phyloP scores from a whole-genome alignment of 1,284 basidiomycete species.

The Puccinia coronata region DNA sequence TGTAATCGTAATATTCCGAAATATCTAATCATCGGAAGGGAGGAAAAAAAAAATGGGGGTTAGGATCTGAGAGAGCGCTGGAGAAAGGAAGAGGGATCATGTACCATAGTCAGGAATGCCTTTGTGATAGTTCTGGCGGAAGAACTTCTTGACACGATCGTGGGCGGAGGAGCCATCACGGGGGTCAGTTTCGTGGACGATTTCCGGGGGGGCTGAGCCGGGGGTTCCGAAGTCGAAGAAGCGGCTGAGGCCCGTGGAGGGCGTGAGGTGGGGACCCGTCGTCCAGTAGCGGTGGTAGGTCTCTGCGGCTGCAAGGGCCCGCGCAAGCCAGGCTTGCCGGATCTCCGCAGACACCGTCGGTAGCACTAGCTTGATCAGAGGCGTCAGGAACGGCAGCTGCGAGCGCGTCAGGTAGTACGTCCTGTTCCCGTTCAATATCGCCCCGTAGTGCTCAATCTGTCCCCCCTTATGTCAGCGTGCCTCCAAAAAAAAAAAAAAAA shows the following conservation, averaged over 20 bases:
- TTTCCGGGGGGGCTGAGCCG: slow-evolving; percentile 36
- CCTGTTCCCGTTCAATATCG: slow-evolving; percentile 38
- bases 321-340: slow-evolving; percentile 5
- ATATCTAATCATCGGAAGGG: no score
- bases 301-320: slow-evolving; percentile 30
- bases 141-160: slow-evolving; percentile 34
- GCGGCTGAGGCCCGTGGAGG: slow-evolving; percentile 31
- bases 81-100: neutral
- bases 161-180: slow-evolving; percentile 27
- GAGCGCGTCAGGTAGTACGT: slow-evolving; percentile 45
- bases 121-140: neutral
- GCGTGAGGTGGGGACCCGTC: neutral
- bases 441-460: slow-evolving; percentile 43
- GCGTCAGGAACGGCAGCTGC: slow-evolving; percentile 38
- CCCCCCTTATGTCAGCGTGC: neutral
- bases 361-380: slow-evolving; percentile 31
- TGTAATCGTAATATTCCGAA: slow-evolving; percentile 28
- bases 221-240: slow-evolving; percentile 40
- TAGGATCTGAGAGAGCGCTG: neutral
- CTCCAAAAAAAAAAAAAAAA: neutral
- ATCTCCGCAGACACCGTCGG: neutral
- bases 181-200: slow-evolving; percentile 37
- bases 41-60: no score
- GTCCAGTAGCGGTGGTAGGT: slow-evolving; percentile 35
- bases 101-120: slow-evolving; percentile 43